Base-by-base conservation (phyloP, 805 yeast species). In the Barnettozyma wickerhamii region DNA sequence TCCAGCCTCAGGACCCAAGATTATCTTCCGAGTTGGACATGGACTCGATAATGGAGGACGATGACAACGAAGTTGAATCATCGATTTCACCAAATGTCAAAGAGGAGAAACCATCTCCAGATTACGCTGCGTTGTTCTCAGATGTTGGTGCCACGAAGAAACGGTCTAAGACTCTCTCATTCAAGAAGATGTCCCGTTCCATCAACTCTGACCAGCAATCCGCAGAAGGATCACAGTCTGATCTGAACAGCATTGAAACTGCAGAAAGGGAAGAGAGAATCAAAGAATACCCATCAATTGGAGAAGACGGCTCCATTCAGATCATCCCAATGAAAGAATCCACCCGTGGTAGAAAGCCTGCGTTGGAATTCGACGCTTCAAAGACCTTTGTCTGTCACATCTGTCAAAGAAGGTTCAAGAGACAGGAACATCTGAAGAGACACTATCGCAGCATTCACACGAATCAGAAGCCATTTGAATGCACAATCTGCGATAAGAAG, bases 351-450 rank as follows among this genome's bases (percentile, higher is more conserved):
- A 69, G 87, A 30, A 80, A 79, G 57, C 85, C 83, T 19, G 74
- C 80, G 31, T 63, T 73, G 46, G 75, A 73, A 37, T 79, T 75
- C 15, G 85, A 79, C 52, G 53, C 58, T 6, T 37, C 72, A 10
- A 81, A 81, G 59, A 77, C 77, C 31, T 82, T 72, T 55, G 74
- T 74, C 23, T 83, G 90, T 58, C 74, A 74, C 24, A 73, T 69
- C 52, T 83, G 91, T 58, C 69, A 74, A 35, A 70, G 90, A 49
- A 58, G 75, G 34, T 84, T 84, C 62, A 78, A 81, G 55, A 70
- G 93, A 50, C 87, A 82, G 57, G 93, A 84, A 53, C 93, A 84
- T 59, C 63, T 84, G 50, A 81, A 81, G 56, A 70, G 93, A 45
- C 93, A 84, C 53, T 75, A 79, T 56, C 65, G 90, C 43, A 78